Conservation (phyloP, 1,139 yeast genomes). For the Wickerhamomyces sp. region DNA sequence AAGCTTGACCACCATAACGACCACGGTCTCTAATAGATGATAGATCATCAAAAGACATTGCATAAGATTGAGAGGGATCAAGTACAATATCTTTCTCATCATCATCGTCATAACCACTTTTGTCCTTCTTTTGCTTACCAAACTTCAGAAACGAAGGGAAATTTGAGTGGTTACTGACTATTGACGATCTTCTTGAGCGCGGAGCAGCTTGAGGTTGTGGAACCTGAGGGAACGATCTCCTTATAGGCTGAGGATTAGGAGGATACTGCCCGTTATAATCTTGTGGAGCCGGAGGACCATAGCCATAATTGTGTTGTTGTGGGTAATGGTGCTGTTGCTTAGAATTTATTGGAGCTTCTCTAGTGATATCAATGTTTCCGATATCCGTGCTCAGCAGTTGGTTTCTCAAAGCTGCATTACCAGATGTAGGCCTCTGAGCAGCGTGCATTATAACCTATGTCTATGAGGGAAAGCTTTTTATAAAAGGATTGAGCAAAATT, state of each 20-base stretch:
- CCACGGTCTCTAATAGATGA: constrained; percentile 61
- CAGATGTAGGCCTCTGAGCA: neutral
- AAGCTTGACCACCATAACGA: constrained; percentile 46
- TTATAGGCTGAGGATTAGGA: neutral
- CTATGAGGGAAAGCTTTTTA: too few species aligned
- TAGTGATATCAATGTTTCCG: constrained; percentile 37
- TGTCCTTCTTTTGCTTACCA: constrained; percentile 25
- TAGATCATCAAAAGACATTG: constrained; percentile 60
- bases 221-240: neutral
- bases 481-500: too few species aligned
- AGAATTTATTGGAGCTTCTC: constrained; percentile 31
- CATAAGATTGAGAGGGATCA: constrained; percentile 38
- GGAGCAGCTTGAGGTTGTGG: constrained; percentile 1
- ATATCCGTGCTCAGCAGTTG: constrained; percentile 32
- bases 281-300: neutral
- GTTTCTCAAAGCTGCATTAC: constrained; percentile 23
- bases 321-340: constrained; percentile 17
- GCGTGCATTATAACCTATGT: neutral
- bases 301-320: constrained; percentile 14
- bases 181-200: constrained; percentile 19
- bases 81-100: constrained; percentile 54
- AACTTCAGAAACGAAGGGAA: constrained; percentile 36
- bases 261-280: neutral
- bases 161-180: constrained; percentile 11
- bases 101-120: constrained; percentile 29